Evolutionary conservation across 352 stramenopile species (phyloP).

Genomic region (Phytophthora fragariae): DNA sequence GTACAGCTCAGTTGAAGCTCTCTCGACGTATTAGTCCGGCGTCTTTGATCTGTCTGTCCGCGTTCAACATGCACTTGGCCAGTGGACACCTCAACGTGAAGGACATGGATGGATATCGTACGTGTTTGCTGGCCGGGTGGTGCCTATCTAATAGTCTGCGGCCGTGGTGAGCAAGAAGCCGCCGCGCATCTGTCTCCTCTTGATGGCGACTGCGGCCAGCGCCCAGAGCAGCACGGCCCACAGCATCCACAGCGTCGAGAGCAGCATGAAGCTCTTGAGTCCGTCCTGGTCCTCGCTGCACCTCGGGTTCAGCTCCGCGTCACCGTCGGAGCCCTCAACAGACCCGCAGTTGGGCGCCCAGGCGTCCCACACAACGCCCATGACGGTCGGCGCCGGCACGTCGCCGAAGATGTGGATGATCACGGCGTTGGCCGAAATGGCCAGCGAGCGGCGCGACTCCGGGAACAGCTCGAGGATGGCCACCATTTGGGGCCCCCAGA

Average conservation of each 20-base stretch:
- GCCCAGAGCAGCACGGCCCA: constrained; percentile 63
- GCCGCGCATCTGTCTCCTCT: constrained; percentile 25
- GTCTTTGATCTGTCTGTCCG: neutral
- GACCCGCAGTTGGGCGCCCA: constrained; percentile 75
- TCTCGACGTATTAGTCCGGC: constrained; percentile 24
- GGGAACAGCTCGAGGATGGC: constrained; percentile 84
- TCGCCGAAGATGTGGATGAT: constrained; percentile 90
- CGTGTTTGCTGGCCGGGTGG: neutral
- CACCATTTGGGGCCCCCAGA: constrained; percentile 64
- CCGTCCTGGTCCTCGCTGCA: constrained; percentile 49
- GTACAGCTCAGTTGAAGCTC: constrained; percentile 21
- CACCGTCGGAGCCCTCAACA: constrained; percentile 42
- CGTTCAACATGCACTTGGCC: constrained; percentile 15
- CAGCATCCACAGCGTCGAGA: constrained; percentile 57
- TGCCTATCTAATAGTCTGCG: constrained; percentile 7
- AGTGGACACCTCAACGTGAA: neutral
- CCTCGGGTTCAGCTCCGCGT: constrained; percentile 48
- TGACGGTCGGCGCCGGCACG: constrained; percentile 86
- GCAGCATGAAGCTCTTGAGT: constrained; percentile 58
- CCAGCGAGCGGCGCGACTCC: constrained; percentile 67
- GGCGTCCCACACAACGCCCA: constrained; percentile 86
- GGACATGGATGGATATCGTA: neutral
- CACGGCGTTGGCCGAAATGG: constrained; percentile 80
- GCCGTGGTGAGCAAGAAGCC: constrained; percentile 26
- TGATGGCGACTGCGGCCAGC: constrained; percentile 26